Evolutionary conservation across 805 yeast genomes (phyloP), one percentile per base, ranked within the genome.

Genomic region (Saturnispora hagleri): DNA sequence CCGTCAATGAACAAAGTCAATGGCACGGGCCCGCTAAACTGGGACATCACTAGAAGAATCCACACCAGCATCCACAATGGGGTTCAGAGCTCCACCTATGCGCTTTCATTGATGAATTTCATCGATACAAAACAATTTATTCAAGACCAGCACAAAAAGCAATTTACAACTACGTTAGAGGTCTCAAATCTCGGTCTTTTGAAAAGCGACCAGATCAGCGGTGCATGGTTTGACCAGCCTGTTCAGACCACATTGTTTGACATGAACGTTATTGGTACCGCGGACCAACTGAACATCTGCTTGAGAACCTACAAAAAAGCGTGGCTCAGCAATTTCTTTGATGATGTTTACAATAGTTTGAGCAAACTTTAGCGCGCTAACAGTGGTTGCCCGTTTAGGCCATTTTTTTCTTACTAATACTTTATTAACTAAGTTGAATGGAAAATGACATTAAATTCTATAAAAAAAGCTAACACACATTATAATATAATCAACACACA

Each of bases 111-210:
- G 34, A 28, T 49, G 20, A 51, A 46, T 12, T 55, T 43, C n/a
- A 38, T 53, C n/a, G 50, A 51, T 42, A 33, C 53, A 6, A 43
- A 51, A 20, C 22, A 38, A 20, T 50, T 50, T 33, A 22, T 50
- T 26, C 28, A 44, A 26, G 22, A 22, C 18, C 20, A 22, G 3
- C n/a, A 18, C 13, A 44, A 51, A 10, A 40, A 51, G 35, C 27
- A 43, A 58, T 18, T 44, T 46, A 38, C 64, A 57, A 43, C 53
- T 60, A 50, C 55, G 40, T 20, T 34, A 50, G 35, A 42, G 27
- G 50, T 53, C 47, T 52, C 54, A 12, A 42, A 55, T 36, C 7
- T 51, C 22, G 51, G 52, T 38, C 9, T 38, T 20, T 18, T 38
- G 24, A 18, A 38, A 5, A 31, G 48, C 20, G n/a, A 36, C 6